Percentiles rank a stretch among this genome's conserved stretches.
Conservation (phyloP, 805 yeast species). For the Cyberlindnera veronae region DNA sequence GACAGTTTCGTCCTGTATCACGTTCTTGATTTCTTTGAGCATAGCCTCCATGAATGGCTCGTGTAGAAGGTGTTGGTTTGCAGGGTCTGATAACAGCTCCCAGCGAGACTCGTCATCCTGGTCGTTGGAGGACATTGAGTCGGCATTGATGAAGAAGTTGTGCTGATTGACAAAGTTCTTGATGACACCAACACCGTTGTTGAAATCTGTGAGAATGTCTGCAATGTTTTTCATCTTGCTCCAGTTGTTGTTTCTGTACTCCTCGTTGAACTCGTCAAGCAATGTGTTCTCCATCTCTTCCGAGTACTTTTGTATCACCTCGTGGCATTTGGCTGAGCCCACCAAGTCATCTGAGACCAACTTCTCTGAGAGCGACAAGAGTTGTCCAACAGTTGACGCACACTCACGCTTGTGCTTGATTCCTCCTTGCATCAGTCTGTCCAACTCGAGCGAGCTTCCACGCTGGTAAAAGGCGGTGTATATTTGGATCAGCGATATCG, state of each 20-base stretch:
- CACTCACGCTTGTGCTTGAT: constrained; percentile 57
- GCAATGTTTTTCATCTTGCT: constrained; percentile 75
- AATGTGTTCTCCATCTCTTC: constrained; percentile 72
- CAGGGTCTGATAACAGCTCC: constrained; percentile 59
- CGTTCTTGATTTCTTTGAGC: constrained; percentile 52
- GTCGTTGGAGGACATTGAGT: constrained; percentile 23
- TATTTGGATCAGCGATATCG: constrained; percentile 69
- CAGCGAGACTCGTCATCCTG: constrained; percentile 50
- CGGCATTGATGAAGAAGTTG: constrained; percentile 51
- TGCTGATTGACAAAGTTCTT: constrained; percentile 80
- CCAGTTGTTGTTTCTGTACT: constrained; percentile 67
- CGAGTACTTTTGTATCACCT: constrained; percentile 61
- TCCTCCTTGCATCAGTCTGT: constrained; percentile 49
- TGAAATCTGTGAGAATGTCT: constrained; percentile 69
- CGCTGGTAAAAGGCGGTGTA: constrained; percentile 67
- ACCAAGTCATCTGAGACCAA: constrained; percentile 53
- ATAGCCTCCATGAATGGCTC: constrained; percentile 51
- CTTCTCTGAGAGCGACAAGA: constrained; percentile 62
- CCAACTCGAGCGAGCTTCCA: constrained; percentile 50
- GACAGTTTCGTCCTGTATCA: constrained; percentile 68
- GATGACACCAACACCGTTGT: constrained; percentile 80
- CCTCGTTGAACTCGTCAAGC: constrained; percentile 65
- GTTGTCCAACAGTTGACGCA: constrained; percentile 64
- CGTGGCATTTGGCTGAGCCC: constrained; percentile 34
- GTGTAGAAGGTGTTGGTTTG: constrained; percentile 41